These are phyloP conservation scores for Azolla pinnata DNA, from an alignment of 75 land plant species.

Conservation along the genomic window DNA sequence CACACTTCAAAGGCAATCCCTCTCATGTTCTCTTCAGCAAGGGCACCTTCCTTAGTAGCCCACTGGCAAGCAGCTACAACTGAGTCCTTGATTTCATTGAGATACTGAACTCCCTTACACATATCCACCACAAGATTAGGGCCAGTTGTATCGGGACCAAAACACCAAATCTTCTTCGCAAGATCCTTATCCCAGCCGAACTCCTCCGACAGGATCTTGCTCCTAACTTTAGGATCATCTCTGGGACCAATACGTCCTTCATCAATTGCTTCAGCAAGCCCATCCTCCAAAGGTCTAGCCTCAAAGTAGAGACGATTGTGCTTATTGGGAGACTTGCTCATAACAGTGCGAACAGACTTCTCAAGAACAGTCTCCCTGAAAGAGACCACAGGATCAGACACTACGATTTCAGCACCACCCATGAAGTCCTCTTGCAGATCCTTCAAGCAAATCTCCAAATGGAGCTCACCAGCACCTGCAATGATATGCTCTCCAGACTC, in stretches of 20 bases:
- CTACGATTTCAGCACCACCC: conserved; percentile 54
- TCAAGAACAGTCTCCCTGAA: conserved; percentile 60
- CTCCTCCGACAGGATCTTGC: conserved; percentile 52
- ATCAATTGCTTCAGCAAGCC: conserved; percentile 61
- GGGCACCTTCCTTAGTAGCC: conserved; percentile 63
- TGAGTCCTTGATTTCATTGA: conserved; percentile 62
- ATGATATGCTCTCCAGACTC: conserved; percentile 67
- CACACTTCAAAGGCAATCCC: conserved; percentile 66
- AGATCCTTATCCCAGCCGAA: conserved; percentile 75
- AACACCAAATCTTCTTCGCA: conserved; percentile 68
- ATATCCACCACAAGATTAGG: conserved; percentile 62
- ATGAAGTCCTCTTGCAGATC: conserved; percentile 69
- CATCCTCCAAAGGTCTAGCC: conserved; percentile 54
- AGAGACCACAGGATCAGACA: conserved; percentile 56
- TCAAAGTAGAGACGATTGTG: conserved; percentile 63
- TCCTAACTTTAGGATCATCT: conserved; percentile 48
- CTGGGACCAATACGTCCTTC: conserved; percentile 61
- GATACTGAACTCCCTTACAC: conserved; percentile 64
- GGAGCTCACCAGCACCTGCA: conserved; percentile 65
- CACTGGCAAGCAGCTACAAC: conserved; percentile 74
- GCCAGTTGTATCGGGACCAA: conserved; percentile 66
- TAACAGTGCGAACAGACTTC: conserved; percentile 46
- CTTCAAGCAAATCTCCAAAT: conserved; percentile 67
- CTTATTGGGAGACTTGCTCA: conserved; percentile 75
- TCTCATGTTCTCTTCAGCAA: too few relatives aligned